Base-by-base conservation (phyloP, 2,329 filamentous ascomycete species). In the Ceratocystis ficicola region DNA sequence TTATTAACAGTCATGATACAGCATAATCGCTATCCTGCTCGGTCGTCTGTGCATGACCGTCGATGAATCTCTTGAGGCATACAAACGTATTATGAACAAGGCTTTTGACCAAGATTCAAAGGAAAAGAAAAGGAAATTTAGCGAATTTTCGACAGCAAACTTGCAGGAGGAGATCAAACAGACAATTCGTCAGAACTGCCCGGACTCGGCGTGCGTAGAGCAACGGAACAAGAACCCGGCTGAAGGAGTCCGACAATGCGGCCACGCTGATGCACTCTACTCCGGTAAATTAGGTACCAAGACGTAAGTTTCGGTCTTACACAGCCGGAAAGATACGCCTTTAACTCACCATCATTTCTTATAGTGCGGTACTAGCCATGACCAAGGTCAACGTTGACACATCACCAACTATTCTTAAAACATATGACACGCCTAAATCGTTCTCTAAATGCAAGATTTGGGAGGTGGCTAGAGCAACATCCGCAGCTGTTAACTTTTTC, bases 381-480 rank as follows among this genome's bases (percentile, higher is more conserved):
- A 25, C 50, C 1, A 55, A 8, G 6, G 50, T 10, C 50, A 55
- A 55, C 20, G 1, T 55, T 22, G 50, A 55, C 12, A 74, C 2
- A 66, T 12, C 10, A 1, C 65, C 65, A 0, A 72, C 68, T 0
- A 68, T 73, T 1, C 71, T 74, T 46, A 70, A 50, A 44, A 73
- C 71, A 2, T 73, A 72, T 60, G 69, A 71, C 59, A 69, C 59
- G 17, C 67, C 69, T 3, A 44, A 64, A 8, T 59, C 22, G 28
- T 68, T 71, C 44, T 12, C 69, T 8, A 62, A 52, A 44, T 74
- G 71, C 63, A 68, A 69, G 1, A 72, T 74, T 7, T 74, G 72
- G 72, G 59, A 74, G 36, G 68, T 72, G 1, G 73, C 72, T 7
- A 70, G 72, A 2, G 72, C 72, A 1, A 72, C 71, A 17, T 73